A percentile compares a stretch with the other conserved stretches of the same genome.
phyloP scores from a whole-genome alignment of 2,329 filamentous ascomycete species.

The Penicillium brasilianum region DNA sequence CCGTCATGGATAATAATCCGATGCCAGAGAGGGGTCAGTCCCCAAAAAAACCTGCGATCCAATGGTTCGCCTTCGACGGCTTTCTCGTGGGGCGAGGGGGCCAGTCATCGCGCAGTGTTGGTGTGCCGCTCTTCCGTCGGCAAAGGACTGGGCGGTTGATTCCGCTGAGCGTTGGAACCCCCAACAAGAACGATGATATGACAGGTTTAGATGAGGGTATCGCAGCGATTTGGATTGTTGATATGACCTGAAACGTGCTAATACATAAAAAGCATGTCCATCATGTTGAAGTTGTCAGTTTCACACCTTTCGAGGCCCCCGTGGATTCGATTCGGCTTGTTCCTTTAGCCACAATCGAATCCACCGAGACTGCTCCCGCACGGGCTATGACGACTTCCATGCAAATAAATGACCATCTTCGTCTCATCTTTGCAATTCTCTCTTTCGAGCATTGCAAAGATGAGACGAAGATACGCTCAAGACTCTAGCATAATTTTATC shows the following conservation, averaged over 20 bases:
- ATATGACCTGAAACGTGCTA: not conserved
- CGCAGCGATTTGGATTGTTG: no score
- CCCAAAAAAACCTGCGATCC: constrained; percentile 1
- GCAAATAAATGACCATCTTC: not conserved
- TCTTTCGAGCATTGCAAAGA: no score
- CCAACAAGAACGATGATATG: not conserved
- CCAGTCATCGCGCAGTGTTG: constrained; percentile 26
- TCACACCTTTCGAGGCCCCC: not conserved
- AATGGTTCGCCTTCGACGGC: not conserved
- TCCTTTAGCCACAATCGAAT: not conserved
- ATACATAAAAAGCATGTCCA: not conserved
- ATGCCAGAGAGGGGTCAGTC: constrained; percentile 12
- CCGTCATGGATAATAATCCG: constrained; percentile 22
- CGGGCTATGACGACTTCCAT: not conserved
- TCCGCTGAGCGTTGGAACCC: constrained; percentile 9
- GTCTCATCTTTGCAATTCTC: not conserved
- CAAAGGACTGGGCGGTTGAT: constrained; percentile 18
- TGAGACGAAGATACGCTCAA: not conserved
- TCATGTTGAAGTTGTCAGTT: not conserved
- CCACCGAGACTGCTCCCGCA: constrained; percentile 1
- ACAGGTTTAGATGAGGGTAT: not conserved
- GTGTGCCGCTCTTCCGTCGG: constrained; percentile 31
- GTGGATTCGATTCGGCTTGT: constrained; percentile 18
- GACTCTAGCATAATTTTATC: not conserved
- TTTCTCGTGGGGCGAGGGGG: constrained; percentile 12